Base-by-base conservation (phyloP, 805 yeast genomes). In the Yamadazyma insecticola region DNA sequence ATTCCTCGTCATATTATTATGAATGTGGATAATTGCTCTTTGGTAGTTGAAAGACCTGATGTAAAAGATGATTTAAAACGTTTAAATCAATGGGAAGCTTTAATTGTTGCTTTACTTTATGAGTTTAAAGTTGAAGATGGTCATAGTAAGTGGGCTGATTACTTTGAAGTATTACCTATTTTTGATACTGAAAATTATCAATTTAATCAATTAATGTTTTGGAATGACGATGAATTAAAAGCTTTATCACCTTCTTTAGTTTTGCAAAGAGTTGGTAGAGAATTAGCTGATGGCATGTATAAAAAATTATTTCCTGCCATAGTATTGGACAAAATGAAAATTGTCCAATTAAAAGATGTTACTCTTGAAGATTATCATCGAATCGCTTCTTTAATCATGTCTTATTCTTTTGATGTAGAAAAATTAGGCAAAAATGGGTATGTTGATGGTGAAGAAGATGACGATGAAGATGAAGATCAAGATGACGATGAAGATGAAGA, bases 381-480 rank as follows among this genome's bases (percentile, higher is more conserved):
- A 22, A 75, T 83, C 37, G 97, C 95, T 0, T 77, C 87, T 24
- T 58, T 84, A 11, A 84, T 92, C 28, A 76, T 88, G 86, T 74
- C 96, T 1, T 90, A 90, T 48, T 84, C 95, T 0, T 90, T 92
- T 57, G 98, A 92, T 52, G 83, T 86, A 10, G 82, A 74, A 40
- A 47, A 67, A 51, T 14, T 64, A 51, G 22, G 55, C 9, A 15
- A 19, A n/a, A 16, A 21, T 12, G 45, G 45, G 6, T 22, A 16
- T 29, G 45, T 41, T 13, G 35, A 35, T 17, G 51, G 50, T 2
- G 55, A 51, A 5, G 53, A 44, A 2, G 51, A 44, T 0, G 54
- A 41, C 1, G 53, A 50, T 6, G 55, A 45, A 1, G 53, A 46
- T 6, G 55, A 47, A 2, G 46, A 44, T 5, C 48, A 41, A 13